Evolutionary conservation across 1,139 yeast species (phyloP).

Genomic region (Candida frijolesensis): DNA sequence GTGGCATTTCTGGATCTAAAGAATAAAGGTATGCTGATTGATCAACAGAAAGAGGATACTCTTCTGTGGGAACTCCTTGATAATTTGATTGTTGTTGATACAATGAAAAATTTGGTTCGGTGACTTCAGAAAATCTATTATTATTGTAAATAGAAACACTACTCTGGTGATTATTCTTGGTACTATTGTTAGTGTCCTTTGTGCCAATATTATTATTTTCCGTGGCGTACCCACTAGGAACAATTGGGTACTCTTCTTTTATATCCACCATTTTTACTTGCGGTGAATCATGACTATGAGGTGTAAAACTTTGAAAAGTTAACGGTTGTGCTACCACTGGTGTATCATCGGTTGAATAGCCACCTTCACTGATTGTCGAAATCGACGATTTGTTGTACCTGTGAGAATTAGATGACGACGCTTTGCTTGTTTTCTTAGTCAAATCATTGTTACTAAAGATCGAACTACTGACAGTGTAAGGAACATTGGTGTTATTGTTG

Average conservation of each 20-base stretch:
- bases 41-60: neutral
- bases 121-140: neutral
- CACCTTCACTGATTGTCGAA: constrained; percentile 21
- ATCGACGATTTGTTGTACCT: constrained; percentile 19
- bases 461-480: neutral
- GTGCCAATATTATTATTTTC: neutral
- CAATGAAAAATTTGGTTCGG: neutral
- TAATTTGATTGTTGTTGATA: constrained; percentile 1
- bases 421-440: constrained; percentile 1
- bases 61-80: neutral
- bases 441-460: neutral
- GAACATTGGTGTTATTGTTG: constrained; percentile 1
- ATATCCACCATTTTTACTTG: constrained; percentile 16
- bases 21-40: neutral
- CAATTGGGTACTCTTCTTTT: constrained; percentile 2
- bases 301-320: constrained; percentile 24
- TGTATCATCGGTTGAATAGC: constrained; percentile 25
- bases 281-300: constrained; percentile 17
- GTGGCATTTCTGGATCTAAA: constrained; percentile 1
- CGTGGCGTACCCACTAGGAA: neutral
- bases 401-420: constrained; percentile 8
- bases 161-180: neutral
- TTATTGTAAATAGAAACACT: neutral
- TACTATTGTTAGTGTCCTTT: neutral
- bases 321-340: constrained; percentile 31